Percentiles rank a stretch among this genome's conserved stretches.
phyloP scores from a whole-genome alignment of 2,329 filamentous ascomycete species.

The Leptographium radiaticola region DNA sequence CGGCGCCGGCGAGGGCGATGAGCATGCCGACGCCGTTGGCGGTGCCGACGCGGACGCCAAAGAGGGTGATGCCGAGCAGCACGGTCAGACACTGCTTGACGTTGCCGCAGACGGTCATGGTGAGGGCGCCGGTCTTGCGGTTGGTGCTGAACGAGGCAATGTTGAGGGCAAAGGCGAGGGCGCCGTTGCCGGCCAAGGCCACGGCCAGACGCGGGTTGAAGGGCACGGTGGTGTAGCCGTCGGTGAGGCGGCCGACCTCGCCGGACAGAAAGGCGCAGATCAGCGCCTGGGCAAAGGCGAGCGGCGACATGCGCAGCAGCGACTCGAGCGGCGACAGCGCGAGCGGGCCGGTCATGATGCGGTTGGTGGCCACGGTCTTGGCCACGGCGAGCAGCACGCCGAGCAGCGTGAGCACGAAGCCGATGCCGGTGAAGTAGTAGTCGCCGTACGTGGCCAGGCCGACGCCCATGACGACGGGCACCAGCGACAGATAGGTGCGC shows the following conservation, averaged over 20 bases:
- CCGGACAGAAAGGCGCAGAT: constrained; percentile 37
- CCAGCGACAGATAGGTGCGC: constrained; percentile 44
- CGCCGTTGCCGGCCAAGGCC: constrained; percentile 36
- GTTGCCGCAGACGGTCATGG: constrained; percentile 47
- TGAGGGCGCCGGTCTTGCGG: constrained; percentile 42
- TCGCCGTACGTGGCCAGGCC: constrained; percentile 48
- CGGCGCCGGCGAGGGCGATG: constrained; percentile 40
- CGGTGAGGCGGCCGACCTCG: constrained; percentile 32
- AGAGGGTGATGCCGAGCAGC: constrained; percentile 37
- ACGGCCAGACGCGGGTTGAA: constrained; percentile 20
- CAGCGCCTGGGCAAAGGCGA: constrained; percentile 43
- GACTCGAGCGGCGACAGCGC: constrained; percentile 45
- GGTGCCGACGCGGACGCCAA: constrained; percentile 34
- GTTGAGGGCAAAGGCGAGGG: constrained; percentile 42
- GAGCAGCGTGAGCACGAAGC: constrained; percentile 40
- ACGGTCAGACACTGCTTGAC: constrained; percentile 46
- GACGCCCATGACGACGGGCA: constrained; percentile 48
- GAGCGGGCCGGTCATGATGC: constrained; percentile 48
- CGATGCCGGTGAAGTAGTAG: constrained; percentile 46
- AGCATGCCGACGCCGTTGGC: constrained; percentile 43
- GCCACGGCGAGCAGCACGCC: constrained; percentile 40
- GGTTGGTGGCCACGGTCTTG: constrained; percentile 52
- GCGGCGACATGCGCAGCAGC: constrained; percentile 48
- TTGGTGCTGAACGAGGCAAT: constrained; percentile 45
- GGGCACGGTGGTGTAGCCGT: constrained; percentile 21